Evolutionary conservation across 73 alveolate genomes (phyloP).

Genomic region (Breviolum minutum): DNA sequence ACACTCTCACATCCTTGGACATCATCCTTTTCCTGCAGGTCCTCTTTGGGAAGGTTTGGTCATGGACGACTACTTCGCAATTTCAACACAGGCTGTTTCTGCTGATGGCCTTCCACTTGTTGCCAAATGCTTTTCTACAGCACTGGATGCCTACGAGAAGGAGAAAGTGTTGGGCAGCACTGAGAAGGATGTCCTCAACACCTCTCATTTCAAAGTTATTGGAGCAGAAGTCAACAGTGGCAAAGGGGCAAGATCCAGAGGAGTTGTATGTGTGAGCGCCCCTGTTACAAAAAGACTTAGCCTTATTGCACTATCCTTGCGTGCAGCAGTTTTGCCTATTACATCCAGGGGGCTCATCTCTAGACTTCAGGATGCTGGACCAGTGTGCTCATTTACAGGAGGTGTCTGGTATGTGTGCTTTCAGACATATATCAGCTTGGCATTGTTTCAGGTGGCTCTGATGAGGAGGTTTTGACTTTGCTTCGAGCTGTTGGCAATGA

Average conservation of each 20-base stretch:
- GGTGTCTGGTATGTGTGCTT: not conserved
- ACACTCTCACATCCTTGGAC: not conserved
- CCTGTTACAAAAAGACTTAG: not conserved
- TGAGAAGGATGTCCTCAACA: not conserved
- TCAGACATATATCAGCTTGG: not conserved
- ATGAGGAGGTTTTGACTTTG: not conserved
- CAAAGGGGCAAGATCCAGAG: not conserved
- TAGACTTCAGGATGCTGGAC: conserved; percentile 4
- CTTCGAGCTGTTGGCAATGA: not conserved
- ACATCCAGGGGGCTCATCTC: not conserved
- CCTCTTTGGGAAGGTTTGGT: not conserved
- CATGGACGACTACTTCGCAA: not conserved
- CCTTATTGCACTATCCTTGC: not conserved
- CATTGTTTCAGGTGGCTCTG: not conserved
- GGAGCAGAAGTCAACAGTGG: conserved; percentile 2
- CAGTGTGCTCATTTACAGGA: not conserved
- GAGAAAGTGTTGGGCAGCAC: not conserved
- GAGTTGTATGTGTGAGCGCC: not conserved
- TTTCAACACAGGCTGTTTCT: not conserved
- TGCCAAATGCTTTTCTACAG: not conserved
- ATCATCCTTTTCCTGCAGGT: not conserved
- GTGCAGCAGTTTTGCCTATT: not conserved
- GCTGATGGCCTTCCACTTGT: too few relatives aligned
- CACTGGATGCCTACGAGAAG: not conserved
- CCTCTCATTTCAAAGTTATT: not conserved